phyloP scores from a whole-genome alignment of 2,329 filamentous ascomycete genomes.

The Arthrinium phaeospermum region DNA sequence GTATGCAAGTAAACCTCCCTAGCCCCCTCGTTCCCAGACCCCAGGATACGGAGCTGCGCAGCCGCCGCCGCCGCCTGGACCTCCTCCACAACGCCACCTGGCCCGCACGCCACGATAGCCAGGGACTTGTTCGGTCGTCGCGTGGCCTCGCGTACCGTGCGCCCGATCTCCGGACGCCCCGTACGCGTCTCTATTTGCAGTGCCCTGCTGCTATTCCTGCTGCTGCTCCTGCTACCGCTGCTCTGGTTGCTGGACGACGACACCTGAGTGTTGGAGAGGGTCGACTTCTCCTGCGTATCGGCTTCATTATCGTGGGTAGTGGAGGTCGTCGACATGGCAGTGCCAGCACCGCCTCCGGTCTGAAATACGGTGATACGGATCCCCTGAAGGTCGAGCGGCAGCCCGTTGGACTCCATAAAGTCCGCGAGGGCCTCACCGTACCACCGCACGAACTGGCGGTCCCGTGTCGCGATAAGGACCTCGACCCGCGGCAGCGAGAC shows the following conservation, averaged over 20 bases:
- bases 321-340: conserved; percentile 17
- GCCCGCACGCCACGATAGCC: conserved; percentile 36
- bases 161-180: conserved; percentile 30
- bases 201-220: not conserved
- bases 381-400: conserved; percentile 25
- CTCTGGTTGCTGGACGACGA: not conserved
- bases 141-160: conserved; percentile 30
- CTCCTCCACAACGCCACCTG: conserved; percentile 30
- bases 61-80: conserved; percentile 35
- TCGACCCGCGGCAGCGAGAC: conserved; percentile 25
- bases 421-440: conserved; percentile 34
- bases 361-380: conserved; percentile 33
- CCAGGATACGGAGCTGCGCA: conserved; percentile 34
- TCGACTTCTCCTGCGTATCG: conserved; percentile 20
- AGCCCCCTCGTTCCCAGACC: conserved; percentile 28
- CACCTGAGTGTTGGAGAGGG: not conserved
- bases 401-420: conserved; percentile 30
- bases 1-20: conserved; percentile 37
- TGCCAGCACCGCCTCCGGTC: conserved; percentile 27
- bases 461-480: conserved; percentile 39
- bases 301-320: conserved; percentile 24
- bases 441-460: conserved; percentile 35
- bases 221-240: not conserved
- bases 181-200: not conserved
- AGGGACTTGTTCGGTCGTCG: conserved; percentile 29